Evolutionary conservation across 148 eudicot species (phyloP).

Genomic region (Silene conica): DNA sequence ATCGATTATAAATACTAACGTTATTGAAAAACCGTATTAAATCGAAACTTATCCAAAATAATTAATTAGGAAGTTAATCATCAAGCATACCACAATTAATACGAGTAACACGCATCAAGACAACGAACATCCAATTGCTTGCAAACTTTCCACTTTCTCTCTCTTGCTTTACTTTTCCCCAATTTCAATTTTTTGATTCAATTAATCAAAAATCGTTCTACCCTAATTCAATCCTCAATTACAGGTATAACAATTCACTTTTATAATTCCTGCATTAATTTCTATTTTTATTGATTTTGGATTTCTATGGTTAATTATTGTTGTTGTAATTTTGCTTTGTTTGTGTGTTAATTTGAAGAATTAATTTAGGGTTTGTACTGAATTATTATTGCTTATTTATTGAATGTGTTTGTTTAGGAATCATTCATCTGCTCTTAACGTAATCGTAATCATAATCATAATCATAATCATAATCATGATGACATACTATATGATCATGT

Average conservation of each 20-base stretch:
- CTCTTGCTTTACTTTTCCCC: neutral
- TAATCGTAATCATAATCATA: neutral
- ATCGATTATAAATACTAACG: too few species aligned
- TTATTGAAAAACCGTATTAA: too few species aligned
- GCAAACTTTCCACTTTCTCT: neutral
- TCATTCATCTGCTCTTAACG: neutral
- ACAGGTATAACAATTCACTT: neutral
- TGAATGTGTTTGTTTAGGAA: neutral
- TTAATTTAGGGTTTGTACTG: neutral
- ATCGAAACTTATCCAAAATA: too few species aligned
- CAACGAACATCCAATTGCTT: neutral
- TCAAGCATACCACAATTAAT: too few species aligned
- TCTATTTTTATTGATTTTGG: neutral
- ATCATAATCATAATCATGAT: neutral
- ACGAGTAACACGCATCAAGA: neutral
- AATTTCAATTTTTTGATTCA: neutral
- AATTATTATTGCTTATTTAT: neutral
- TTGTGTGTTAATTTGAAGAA: neutral
- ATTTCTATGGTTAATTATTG: neutral
- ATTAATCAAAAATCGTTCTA: neutral
- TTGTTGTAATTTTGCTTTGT: neutral
- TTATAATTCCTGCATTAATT: too few species aligned
- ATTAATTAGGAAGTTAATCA: too few species aligned
- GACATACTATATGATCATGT: neutral
- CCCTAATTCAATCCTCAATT: neutral